A percentile compares a stretch with the other conserved stretches of the same genome.
Conservation (phyloP, 2,329 filamentous ascomycete genomes). For the Chaetomium olivaceum region DNA sequence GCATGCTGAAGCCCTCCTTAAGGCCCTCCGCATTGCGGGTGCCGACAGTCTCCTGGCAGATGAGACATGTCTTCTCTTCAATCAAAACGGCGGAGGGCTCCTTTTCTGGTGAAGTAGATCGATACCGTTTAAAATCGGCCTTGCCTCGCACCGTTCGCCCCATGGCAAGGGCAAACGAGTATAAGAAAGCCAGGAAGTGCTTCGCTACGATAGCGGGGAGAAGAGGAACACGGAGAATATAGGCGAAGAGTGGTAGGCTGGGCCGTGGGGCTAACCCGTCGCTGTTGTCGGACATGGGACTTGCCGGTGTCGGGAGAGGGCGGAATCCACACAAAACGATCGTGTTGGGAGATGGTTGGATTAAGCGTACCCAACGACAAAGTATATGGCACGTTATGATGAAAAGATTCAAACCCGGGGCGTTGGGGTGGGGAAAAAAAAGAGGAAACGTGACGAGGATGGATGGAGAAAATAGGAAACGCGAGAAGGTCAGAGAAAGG, state of each 20-base stretch:
- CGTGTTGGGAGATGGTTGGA: not conserved
- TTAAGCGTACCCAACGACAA: not conserved
- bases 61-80: constrained; percentile 39
- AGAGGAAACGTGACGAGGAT: not conserved
- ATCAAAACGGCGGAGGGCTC: not conserved
- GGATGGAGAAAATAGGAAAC: not conserved
- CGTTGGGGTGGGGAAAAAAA: not conserved
- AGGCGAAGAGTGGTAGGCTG: not conserved
- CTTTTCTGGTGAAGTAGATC: not conserved
- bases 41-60: constrained; percentile 47
- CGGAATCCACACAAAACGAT: not conserved
- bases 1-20: constrained; percentile 43
- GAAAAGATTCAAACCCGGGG: not conserved
- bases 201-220: constrained; percentile 1
- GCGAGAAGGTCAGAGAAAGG: not conserved
- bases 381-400: not conserved
- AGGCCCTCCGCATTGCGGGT: constrained; percentile 41
- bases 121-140: constrained; percentile 3
- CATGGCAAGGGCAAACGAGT: constrained; percentile 19
- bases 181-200: not conserved
- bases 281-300: constrained; percentile 9
- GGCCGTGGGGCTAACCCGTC: not conserved
- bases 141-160: constrained; percentile 16
- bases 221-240: not conserved
- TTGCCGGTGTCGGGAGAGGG: not conserved